Base-by-base conservation (phyloP, 2,329 filamentous ascomycete species). In the Geosmithia morbida region DNA sequence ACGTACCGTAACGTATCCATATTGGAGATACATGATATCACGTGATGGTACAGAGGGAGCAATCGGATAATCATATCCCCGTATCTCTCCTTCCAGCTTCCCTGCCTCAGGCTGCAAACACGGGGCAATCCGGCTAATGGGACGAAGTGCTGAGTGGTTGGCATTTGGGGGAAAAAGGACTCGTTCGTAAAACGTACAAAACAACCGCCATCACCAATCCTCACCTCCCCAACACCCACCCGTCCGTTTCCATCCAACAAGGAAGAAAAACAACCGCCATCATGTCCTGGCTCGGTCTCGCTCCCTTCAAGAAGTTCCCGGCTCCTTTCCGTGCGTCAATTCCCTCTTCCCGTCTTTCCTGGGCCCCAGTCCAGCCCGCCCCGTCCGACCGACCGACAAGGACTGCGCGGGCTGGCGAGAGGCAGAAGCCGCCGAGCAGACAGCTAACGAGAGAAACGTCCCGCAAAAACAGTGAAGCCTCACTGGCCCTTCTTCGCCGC, bases 401-500 rank as follows among this genome's bases (percentile, higher is more conserved):
- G 8, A 26, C 22, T 26, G 22, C 22, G 22, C 22, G n/a, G n/a
- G n/a, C n/a, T n/a, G n/a, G n/a, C n/a, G n/a, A n/a, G n/a, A n/a
- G n/a, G n/a, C n/a, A n/a, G n/a, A n/a, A n/a, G n/a, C n/a, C n/a
- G n/a, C n/a, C n/a, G n/a, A 37, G 33, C 5, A 37, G 11, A 13
- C 13, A 13, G 33, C 33, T 37, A 37, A 37, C 33, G 11, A 37
- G 11, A n/a, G n/a, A n/a, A n/a, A n/a, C n/a, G n/a, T 13, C 10
- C 11, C 3, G 6, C 33, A 37, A 45, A 49, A 40, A 41, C 64
- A 97, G 90, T 87, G 72, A 79, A 79, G 76, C 88, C 90, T 59
- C 82, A 94, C 82, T 81, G 79, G 67, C 90, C 90, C 58, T 97
- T 97, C 80, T 92, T 89, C 76, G 75, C 77, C 68, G 90, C 90